These are phyloP conservation scores for Pestalotiopsis fici DNA, from an alignment of 2,329 filamentous ascomycete species.

Conservation along the genomic window DNA sequence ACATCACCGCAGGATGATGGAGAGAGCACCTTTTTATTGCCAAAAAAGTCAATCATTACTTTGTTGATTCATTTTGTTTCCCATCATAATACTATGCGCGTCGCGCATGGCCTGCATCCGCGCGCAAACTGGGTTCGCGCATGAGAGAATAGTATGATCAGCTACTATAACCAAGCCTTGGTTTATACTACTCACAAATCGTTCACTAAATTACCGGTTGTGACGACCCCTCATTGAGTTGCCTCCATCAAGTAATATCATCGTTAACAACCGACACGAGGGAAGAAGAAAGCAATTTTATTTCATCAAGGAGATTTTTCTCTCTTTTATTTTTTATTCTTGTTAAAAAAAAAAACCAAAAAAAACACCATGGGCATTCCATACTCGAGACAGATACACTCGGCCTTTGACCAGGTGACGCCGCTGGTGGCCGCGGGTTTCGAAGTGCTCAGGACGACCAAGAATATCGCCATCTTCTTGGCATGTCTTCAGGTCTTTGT, in stretches of 20 bases:
- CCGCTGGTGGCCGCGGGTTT: constrained; percentile 50
- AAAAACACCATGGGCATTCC: constrained; percentile 46
- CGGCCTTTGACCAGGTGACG: constrained; percentile 53
- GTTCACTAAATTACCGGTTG: too few species aligned
- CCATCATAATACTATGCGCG: background rate
- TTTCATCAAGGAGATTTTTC: too few species aligned
- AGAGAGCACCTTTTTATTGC: background rate
- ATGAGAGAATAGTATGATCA: background rate
- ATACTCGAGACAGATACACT: constrained; percentile 51
- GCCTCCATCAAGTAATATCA: too few species aligned
- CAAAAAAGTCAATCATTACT: background rate
- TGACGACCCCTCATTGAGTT: too few species aligned
- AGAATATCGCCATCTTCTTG: constrained; percentile 49
- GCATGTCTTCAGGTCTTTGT: constrained; percentile 47
- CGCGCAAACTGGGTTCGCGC: background rate
- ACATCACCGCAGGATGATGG: constrained; percentile 4
- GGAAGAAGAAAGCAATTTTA: too few species aligned
- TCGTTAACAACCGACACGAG: too few species aligned
- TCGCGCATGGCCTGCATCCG: too few species aligned
- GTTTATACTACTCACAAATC: too few species aligned
- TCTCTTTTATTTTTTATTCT: too few species aligned
- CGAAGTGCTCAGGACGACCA: constrained; percentile 48
- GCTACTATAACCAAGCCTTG: too few species aligned
- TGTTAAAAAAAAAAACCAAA: too few species aligned
- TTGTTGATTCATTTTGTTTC: background rate